Evolutionary conservation across 306 rosid species (phyloP).

Genomic region (Betula pendula): DNA sequence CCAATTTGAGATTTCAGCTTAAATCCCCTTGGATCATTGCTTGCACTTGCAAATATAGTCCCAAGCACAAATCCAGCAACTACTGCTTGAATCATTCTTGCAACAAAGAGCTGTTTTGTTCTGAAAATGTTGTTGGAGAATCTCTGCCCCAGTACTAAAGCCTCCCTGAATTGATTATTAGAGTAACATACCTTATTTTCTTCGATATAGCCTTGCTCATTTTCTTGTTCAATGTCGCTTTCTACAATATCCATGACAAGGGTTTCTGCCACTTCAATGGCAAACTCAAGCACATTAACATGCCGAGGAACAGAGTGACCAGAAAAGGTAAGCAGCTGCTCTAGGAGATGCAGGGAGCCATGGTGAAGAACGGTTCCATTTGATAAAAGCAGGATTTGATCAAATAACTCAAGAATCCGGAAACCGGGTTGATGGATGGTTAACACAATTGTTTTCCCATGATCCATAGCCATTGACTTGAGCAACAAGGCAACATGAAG

Average conservation of each 20-base stretch:
- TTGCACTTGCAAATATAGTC: constrained; percentile 56
- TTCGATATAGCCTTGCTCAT: constrained; percentile 5
- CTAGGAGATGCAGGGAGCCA: constrained; percentile 39
- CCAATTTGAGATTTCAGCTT: constrained; percentile 56
- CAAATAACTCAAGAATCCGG: constrained; percentile 43
- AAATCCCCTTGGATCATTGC: constrained; percentile 28
- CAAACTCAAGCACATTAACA: constrained; percentile 47
- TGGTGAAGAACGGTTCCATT: constrained; percentile 43
- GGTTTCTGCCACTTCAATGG: constrained; percentile 40
- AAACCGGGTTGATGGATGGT: constrained; percentile 53
- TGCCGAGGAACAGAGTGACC: constrained; percentile 42
- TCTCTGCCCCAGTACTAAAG: constrained; percentile 36
- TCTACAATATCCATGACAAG: constrained; percentile 21
- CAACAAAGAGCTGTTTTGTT: constrained; percentile 49
- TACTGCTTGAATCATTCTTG: constrained; percentile 66
- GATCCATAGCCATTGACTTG: constrained; percentile 41
- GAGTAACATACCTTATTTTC: constrained; percentile 26
- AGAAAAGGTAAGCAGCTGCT: constrained; percentile 25
- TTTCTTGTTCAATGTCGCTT: constrained; percentile 19
- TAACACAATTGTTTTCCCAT: constrained; percentile 47
- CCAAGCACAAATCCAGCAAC: constrained; percentile 66
- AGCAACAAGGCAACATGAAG: constrained; percentile 42
- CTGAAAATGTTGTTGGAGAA: constrained; percentile 40
- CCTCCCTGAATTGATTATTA: constrained; percentile 32
- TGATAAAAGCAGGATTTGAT: constrained; percentile 37